A percentile compares a stretch with the other conserved stretches of the same genome.
Evolutionary conservation across 129 eudicot genomes (phyloP).

Genomic region (Tanacetum coccineum): DNA sequence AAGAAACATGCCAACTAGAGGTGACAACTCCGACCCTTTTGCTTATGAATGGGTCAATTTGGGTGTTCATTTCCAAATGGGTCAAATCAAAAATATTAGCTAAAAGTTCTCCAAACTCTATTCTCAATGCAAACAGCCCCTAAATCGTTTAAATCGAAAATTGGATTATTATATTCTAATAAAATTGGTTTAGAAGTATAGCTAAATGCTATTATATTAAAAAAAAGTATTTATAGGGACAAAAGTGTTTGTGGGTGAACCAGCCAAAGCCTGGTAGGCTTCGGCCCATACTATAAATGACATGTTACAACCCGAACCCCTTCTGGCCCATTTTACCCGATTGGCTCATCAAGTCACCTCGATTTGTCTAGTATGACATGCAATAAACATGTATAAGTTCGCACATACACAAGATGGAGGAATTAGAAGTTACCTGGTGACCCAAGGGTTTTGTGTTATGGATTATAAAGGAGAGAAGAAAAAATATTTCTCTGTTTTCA

Average conservation of each 20-base stretch:
- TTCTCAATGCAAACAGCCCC: neutral
- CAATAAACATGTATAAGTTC: conserved; percentile 1
- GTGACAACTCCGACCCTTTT: neutral
- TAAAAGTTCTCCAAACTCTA: neutral
- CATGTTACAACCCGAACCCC: neutral
- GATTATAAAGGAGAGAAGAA: conserved; percentile 65
- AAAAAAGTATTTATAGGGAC: neutral
- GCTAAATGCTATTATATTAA: neutral
- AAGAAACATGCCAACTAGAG: neutral
- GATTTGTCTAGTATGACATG: neutral
- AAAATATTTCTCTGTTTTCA: conserved; percentile 70
- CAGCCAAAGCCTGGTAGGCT: neutral
- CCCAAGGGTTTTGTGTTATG: conserved; percentile 97
- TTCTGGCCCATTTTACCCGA: conserved; percentile 7
- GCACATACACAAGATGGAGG: conserved; percentile 24
- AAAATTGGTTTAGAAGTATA: neutral
- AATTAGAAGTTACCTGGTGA: conserved; percentile 60
- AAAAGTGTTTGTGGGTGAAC: conserved; percentile 2
- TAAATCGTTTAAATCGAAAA: neutral
- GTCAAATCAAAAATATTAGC: neutral
- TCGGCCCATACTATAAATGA: neutral
- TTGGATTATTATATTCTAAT: neutral
- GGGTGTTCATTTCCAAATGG: neutral
- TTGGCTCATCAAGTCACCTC: neutral
- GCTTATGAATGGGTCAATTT: neutral